Evolutionary conservation across 306 rosid species (phyloP), one percentile per base, ranked within the genome.

Genomic region (Vicia villosa): DNA sequence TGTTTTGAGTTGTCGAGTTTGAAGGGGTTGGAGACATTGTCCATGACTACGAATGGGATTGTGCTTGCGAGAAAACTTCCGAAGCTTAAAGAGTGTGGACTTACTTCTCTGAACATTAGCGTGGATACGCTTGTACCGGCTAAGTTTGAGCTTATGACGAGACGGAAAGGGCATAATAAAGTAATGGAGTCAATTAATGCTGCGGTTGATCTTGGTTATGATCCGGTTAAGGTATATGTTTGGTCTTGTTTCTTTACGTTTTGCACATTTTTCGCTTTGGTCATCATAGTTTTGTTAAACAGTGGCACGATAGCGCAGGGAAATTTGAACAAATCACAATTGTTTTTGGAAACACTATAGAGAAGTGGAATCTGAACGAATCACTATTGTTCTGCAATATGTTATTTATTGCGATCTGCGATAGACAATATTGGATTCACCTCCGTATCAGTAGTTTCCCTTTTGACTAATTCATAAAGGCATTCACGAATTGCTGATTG

Each of bases 21-120:
- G 86, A 77, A 88, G 74, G 98, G 97, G 54, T 70, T 94, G 34
- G 84, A 63, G 66, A 86, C 87, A 17, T 69, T 90, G 68, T 90
- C 86, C 63, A 87, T 94, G 68, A 94, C 98, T 64, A 90, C 96
- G 11, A 94, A 94, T 73, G 98, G 97, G 50, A 83, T 94, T 62
- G 74, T 72, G 28, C 82, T 94, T 1, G 84, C 88, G 51, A 74
- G 85, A 68, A 94, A 80, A 57, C 97, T 94, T 62, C 90, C 90
- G 20, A 88, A 68, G 86, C 89, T 90, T 49, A 90, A 87, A 77
- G 87, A 84, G 52, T 94, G 96, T 64, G 98, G 98, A 8, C 90
- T 94, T 64, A 81, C 79, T 49, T 72, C 96, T 55, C 9, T 94
- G 55, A 94, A 90, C 79, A 90, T 94, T 58, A 94, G 98, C 78